Conservation (phyloP, 163 green algal species). For the Volvox carteri region DNA sequence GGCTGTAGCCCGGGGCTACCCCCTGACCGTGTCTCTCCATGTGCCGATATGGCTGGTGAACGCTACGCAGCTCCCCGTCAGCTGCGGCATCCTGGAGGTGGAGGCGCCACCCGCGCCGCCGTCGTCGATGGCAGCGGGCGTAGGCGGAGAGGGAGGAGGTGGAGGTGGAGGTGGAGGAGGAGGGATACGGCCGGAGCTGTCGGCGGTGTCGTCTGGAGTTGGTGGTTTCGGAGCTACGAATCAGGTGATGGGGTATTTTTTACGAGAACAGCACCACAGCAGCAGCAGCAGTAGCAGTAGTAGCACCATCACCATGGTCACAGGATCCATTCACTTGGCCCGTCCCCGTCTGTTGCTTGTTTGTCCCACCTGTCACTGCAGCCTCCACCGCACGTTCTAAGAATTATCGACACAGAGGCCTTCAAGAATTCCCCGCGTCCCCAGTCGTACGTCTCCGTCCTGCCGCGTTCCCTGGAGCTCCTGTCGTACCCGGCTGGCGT, state of each 20-base stretch:
- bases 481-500: slow-evolving; percentile 68
- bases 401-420: slow-evolving; percentile 65
- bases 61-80: slow-evolving; percentile 73
- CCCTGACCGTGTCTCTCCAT: slow-evolving; percentile 78
- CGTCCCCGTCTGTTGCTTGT: too few species aligned
- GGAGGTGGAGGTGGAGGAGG: neutral
- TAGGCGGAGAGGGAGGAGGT: neutral
- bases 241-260: too few species aligned
- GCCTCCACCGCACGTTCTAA: slow-evolving; percentile 10
- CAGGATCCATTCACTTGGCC: too few species aligned
- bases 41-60: slow-evolving; percentile 90
- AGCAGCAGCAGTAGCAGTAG: too few species aligned
- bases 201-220: too few species aligned
- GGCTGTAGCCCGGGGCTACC: slow-evolving; percentile 76
- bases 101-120: slow-evolving; percentile 20
- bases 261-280: too few species aligned
- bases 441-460: slow-evolving; percentile 61
- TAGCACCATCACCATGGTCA: too few species aligned
- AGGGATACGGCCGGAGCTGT: too few species aligned
- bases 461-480: slow-evolving; percentile 73
- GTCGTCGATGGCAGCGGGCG: neutral
- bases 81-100: slow-evolving; percentile 54
- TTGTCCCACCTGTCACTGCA: too few species aligned
- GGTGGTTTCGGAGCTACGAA: too few species aligned
- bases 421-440: slow-evolving; percentile 47